Evolutionary conservation across 208 protist species (phyloP), one percentile per base, ranked within the genome.

Genomic region (Leishmania martiniquensis): DNA sequence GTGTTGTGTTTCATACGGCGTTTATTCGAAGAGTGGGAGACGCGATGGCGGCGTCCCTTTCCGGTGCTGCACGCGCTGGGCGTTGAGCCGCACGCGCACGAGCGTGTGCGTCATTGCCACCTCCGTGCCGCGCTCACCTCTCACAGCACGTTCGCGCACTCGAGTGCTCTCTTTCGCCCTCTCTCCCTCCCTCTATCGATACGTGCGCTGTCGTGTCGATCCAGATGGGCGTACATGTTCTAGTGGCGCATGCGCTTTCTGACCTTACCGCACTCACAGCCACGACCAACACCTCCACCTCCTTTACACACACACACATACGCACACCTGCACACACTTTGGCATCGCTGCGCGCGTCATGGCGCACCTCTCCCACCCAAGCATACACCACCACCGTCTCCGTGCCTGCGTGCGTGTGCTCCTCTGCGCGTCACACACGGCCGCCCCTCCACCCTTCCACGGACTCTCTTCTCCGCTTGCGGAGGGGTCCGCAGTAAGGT

Each of bases 171-270:
- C n/a, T n/a, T n/a, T n/a, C n/a, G n/a, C n/a, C n/a, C n/a, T 44
- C 34, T 9, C 34, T 39, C 3, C 29, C 20, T 10, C 44, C 32
- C 44, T 72, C 44, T 39, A 69, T 52, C 9, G 5, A 32, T 60
- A 10, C 55, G 34, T 32, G 67, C 52, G 44, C 78, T 34, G 13
- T 51, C 63, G 47, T 78, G 67, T 71, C 49, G 42, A n/a, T n/a
- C n/a, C n/a, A n/a, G n/a, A n/a, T n/a, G n/a, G n/a, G n/a, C n/a
- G n/a, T n/a, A n/a, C n/a, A n/a, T n/a, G n/a, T n/a, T n/a, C n/a
- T n/a, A n/a, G n/a, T n/a, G n/a, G n/a, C n/a, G n/a, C n/a, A n/a
- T n/a, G n/a, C n/a, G n/a, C n/a, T n/a, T n/a, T n/a, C n/a, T n/a
- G n/a, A n/a, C n/a, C n/a, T n/a, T n/a, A n/a, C n/a, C n/a, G n/a